Conservation (phyloP, 2,329 filamentous ascomycete genomes). For the Fusarium neocosmosporiellum region DNA sequence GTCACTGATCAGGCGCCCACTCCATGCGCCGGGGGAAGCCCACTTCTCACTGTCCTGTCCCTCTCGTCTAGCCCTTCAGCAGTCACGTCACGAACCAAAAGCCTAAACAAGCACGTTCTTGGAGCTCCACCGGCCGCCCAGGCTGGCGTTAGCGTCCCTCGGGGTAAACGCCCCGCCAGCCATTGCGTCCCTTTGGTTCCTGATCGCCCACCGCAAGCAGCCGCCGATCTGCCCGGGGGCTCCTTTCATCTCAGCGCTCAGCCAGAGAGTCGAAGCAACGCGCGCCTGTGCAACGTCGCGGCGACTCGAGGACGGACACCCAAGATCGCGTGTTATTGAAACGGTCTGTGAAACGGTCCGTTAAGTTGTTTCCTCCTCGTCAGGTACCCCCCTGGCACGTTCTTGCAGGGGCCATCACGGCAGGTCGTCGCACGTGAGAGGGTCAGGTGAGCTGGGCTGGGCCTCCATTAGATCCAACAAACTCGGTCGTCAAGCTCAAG, state of each 20-base stretch:
- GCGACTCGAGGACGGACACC: not conserved
- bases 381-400: not conserved
- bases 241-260: not conserved
- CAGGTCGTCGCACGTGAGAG: constrained; percentile 30
- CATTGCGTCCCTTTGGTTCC: not conserved
- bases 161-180: constrained; percentile 1
- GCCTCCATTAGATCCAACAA: not conserved
- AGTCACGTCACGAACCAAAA: constrained; percentile 29
- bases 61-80: constrained; percentile 19
- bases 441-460: constrained; percentile 20
- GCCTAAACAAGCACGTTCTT: not conserved
- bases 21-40: not conserved
- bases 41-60: constrained; percentile 17
- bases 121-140: not conserved
- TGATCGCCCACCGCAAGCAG: constrained; percentile 11
- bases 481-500: not conserved
- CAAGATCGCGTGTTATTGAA: constrained; percentile 20
- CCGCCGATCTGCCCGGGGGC: not conserved
- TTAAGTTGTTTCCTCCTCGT: constrained; percentile 15
- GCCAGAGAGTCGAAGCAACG: not conserved
- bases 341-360: constrained; percentile 24
- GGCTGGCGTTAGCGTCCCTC: not conserved
- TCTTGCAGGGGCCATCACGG: not conserved
- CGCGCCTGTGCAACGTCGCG: constrained; percentile 18
- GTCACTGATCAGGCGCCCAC: constrained; percentile 31